Conservation (phyloP, 345 rosid species). For the Draba incana region DNA sequence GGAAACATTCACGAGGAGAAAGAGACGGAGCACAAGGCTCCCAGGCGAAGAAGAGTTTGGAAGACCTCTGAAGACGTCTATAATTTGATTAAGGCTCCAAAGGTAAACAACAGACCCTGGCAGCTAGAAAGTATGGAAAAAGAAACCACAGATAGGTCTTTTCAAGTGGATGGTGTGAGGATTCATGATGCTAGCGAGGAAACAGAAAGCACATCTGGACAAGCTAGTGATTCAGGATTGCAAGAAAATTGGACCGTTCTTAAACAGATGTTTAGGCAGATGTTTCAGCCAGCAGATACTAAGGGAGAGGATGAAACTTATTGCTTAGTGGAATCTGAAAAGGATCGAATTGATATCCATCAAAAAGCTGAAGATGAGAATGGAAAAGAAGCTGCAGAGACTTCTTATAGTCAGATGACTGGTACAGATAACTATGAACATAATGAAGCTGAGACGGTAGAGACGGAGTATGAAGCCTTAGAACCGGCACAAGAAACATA, state of each 20-base stretch:
- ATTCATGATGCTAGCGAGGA: slow-evolving; percentile 34
- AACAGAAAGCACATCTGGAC: slow-evolving; percentile 39
- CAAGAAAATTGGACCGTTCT: slow-evolving; percentile 44
- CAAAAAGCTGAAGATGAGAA: slow-evolving; percentile 43
- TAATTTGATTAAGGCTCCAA: slow-evolving; percentile 37
- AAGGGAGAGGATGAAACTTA: slow-evolving; percentile 45
- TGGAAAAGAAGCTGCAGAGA: slow-evolving; percentile 38
- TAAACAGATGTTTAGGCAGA: slow-evolving; percentile 46
- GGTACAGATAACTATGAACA: slow-evolving; percentile 34
- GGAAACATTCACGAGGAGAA: slow-evolving; percentile 23
- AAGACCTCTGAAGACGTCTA: slow-evolving; percentile 44
- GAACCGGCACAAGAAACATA: slow-evolving; percentile 34
- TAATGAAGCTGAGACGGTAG: slow-evolving; percentile 36
- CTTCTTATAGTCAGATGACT: slow-evolving; percentile 37
- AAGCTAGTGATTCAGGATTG: slow-evolving; percentile 45
- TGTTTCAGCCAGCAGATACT: slow-evolving; percentile 40
- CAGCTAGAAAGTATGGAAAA: slow-evolving; percentile 28
- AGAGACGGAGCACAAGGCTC: slow-evolving; percentile 38
- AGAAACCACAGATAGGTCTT: slow-evolving; percentile 30
- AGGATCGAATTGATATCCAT: slow-evolving; percentile 41
- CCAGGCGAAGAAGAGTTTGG: slow-evolving; percentile 47
- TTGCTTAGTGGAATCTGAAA: slow-evolving; percentile 46
- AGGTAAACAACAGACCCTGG: slow-evolving; percentile 38
- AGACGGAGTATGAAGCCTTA: slow-evolving; percentile 31
- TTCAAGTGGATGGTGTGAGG: slow-evolving; percentile 30